These are phyloP conservation scores for Yamagishiella unicocca DNA, from an alignment of 139 green algal species.

Conservation along the genomic window DNA sequence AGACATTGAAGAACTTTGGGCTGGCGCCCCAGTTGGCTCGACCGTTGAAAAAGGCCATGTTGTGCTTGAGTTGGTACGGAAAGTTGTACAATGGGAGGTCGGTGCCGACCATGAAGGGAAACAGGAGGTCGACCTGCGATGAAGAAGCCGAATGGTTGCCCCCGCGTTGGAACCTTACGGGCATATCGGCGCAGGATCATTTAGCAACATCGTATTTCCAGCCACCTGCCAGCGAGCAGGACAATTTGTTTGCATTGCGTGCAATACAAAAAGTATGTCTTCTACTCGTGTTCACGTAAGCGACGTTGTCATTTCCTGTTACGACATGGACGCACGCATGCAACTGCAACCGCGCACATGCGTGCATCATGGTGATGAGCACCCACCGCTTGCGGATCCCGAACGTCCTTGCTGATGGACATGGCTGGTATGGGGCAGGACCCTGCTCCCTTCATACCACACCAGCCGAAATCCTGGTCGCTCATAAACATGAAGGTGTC, in stretches of 20 bases:
- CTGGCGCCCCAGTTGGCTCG: neutral
- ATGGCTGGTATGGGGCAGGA: neutral
- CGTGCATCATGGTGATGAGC: too few relatives aligned
- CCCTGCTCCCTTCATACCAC: neutral
- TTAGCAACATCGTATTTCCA: neutral
- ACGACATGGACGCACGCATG: too few relatives aligned
- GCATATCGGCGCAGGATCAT: neutral
- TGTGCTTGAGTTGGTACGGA: neutral
- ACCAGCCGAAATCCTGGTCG: constrained; percentile 9
- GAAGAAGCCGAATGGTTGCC: neutral
- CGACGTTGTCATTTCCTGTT: neutral
- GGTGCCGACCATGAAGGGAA: neutral
- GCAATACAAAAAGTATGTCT: neutral
- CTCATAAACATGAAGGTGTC: constrained; percentile 11
- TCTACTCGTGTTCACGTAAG: neutral
- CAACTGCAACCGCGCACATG: too few relatives aligned
- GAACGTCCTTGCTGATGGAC: neutral
- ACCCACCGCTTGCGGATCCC: neutral
- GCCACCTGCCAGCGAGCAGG: neutral
- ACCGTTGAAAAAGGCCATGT: constrained; percentile 11
- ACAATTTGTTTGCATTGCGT: neutral
- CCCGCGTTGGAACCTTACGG: neutral
- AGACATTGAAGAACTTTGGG: neutral
- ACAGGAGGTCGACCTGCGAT: neutral
- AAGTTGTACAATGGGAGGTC: constrained; percentile 16